phyloP scores from a whole-genome alignment of 2,329 filamentous ascomycete genomes.

The Decorospora gaudefroyi region DNA sequence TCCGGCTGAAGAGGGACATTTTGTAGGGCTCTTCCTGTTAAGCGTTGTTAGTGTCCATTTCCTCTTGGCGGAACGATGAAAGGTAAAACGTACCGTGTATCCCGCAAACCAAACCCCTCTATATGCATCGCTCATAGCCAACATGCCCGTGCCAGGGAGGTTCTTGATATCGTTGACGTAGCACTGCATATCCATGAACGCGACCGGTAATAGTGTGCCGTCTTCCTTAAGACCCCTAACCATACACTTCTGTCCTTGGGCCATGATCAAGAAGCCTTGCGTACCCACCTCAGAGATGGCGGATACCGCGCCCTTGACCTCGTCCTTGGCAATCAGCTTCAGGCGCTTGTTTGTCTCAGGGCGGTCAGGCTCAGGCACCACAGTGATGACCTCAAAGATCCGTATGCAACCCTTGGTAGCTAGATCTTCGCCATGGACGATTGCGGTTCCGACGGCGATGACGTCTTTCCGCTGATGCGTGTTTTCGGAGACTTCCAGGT shows the following conservation, averaged over 20 bases:
- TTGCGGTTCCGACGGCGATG: slow-evolving; percentile 81
- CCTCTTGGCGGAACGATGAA: no score
- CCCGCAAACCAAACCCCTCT: slow-evolving; percentile 97
- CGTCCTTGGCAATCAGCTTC: slow-evolving; percentile 85
- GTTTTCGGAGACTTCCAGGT: slow-evolving; percentile 86
- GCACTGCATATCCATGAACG: slow-evolving; percentile 97
- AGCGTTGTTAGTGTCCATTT: slow-evolving; percentile 15
- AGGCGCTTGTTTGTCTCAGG: slow-evolving; percentile 85
- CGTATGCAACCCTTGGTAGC: slow-evolving; percentile 83
- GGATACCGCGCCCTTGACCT: slow-evolving; percentile 90
- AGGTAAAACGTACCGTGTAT: slow-evolving; percentile 65
- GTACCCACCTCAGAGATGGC: slow-evolving; percentile 82
- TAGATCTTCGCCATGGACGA: slow-evolving; percentile 87
- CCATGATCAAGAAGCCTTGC: slow-evolving; percentile 84
- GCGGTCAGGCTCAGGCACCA: slow-evolving; percentile 83
- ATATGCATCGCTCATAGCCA: slow-evolving; percentile 84
- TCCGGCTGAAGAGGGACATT: slow-evolving; percentile 91
- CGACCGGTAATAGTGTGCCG: slow-evolving; percentile 86
- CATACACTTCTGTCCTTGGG: slow-evolving; percentile 97
- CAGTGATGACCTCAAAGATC: slow-evolving; percentile 87
- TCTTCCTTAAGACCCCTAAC: slow-evolving; percentile 95
- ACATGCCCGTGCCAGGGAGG: slow-evolving; percentile 80
- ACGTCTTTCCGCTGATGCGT: slow-evolving; percentile 85
- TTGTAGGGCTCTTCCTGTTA: slow-evolving; percentile 85
- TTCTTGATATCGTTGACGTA: slow-evolving; percentile 87